Evolutionary conservation across 352 stramenopile species (phyloP), one percentile per base, ranked within the genome.

Genomic region (Pythium oligandrum): DNA sequence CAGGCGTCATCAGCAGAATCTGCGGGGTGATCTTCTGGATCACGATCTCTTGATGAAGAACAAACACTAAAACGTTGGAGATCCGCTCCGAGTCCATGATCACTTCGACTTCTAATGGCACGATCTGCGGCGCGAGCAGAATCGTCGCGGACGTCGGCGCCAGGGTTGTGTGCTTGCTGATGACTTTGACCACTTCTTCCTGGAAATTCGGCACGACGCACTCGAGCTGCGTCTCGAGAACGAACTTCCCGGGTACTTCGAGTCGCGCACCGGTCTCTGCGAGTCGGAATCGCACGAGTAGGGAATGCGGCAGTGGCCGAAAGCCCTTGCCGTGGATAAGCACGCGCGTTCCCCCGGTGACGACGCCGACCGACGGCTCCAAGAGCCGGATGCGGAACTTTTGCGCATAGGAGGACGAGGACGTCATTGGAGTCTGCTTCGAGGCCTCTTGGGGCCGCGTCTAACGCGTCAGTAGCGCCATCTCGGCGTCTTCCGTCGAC

Each of bases 261-360:
- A 75, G 17, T 32, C 63, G 59, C 7, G 51, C 12, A 35, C 56
- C 63, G 6, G 71, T 55, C 17, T 70, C 53, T 2, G 61, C 17
- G 44, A 86, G 52, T 8, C 63, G 67, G 52, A 86, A 83, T 35
- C 75, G 73, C 45, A 89, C 75, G n/a, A 69, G 61, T 47, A 89
- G 70, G 48, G 78, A 84, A 61, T 89, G 78, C 46, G 75, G 78
- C 33, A 49, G 52, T 34, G 78, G 65, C 3, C 71, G 71, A 66
- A 90, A 90, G 34, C 76, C 76, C 3, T 57, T 73, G 51, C 79
- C 76, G 47, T 90, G 75, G 33, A 90, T 54, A 4, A 83, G 26
- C n/a, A 90, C 11, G 44, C 62, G 71, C 12, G 75, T 72, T 38
- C 76, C 76, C 33, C 79, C 79, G 12, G 64, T 57, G 36, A 78